A percentile compares a stretch with the other conserved stretches of the same genome.
Evolutionary conservation across 768 basidiomycete species (phyloP).

Genomic region (Boletus edulis): DNA sequence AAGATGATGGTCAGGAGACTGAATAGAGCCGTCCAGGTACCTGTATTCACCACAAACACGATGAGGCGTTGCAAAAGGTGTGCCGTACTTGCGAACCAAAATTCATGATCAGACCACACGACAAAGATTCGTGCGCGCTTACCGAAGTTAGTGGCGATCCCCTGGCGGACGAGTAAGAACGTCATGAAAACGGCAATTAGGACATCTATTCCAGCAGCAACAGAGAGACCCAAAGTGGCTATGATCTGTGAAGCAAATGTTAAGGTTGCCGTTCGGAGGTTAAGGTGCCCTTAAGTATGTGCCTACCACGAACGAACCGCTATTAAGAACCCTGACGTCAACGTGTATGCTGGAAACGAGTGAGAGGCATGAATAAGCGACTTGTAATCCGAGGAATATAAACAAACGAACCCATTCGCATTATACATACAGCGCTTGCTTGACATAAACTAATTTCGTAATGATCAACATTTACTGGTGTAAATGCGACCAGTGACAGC

Average conservation of each 20-base stretch:
- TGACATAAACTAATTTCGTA: background rate
- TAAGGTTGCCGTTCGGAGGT: too few species aligned
- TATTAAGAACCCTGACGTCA: background rate
- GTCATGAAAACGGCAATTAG: conserved; percentile 4
- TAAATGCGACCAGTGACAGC: background rate
- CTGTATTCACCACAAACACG: background rate
- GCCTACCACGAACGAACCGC: background rate
- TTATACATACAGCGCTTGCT: background rate
- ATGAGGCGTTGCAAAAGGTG: background rate
- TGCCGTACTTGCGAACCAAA: background rate
- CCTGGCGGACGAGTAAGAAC: background rate
- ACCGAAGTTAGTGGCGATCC: background rate
- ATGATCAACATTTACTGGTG: background rate
- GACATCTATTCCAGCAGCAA: background rate
- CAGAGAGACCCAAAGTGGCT: background rate
- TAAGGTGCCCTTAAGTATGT: background rate
- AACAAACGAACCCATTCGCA: background rate
- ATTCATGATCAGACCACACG: background rate
- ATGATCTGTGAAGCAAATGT: background rate
- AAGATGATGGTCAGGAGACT: background rate
- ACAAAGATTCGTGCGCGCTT: background rate
- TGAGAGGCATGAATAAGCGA: background rate
- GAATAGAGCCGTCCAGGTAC: background rate
- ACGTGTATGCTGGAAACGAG: background rate
- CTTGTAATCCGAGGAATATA: background rate